Conservation (phyloP, 306 rosid genomes). For the Sechiopsis laciniata region DNA sequence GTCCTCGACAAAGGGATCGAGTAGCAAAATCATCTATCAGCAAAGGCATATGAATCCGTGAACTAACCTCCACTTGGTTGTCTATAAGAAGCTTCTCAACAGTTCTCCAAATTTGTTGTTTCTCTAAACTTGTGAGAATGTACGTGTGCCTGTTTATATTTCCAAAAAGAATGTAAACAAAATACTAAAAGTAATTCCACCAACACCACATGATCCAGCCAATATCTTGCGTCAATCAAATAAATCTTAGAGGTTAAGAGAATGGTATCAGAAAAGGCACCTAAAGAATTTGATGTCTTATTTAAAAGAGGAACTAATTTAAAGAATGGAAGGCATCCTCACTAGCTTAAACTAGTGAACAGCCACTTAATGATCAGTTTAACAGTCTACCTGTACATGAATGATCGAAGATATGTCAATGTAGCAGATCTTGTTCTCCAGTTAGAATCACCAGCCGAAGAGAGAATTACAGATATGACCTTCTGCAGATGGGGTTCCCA, state of each 20-base stretch:
- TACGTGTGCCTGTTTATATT: constrained; percentile 75
- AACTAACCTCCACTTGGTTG: constrained; percentile 97
- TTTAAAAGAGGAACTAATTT: neutral
- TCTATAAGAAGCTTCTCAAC: constrained; percentile 87
- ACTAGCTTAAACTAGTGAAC: neutral
- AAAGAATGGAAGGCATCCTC: neutral
- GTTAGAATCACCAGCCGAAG: constrained; percentile 79
- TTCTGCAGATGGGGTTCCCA: constrained; percentile 80
- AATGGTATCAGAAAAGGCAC: neutral
- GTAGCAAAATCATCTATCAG: neutral
- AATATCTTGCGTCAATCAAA: neutral
- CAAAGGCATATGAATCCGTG: constrained; percentile 19
- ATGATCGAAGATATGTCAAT: constrained; percentile 79
- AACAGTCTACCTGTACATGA: constrained; percentile 78
- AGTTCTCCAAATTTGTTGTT: constrained; percentile 75
- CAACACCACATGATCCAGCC: neutral
- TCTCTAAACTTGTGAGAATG: constrained; percentile 60
- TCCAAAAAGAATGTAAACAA: constrained; percentile 15
- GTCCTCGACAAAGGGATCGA: neutral
- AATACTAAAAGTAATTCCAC: neutral
- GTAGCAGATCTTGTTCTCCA: constrained; percentile 96
- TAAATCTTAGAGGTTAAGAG: neutral
- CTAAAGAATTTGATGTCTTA: neutral
- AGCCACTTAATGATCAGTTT: neutral
- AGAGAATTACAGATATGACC: constrained; percentile 70